Conservation (phyloP, 805 yeast species). For the Hanseniaspora hatyaiensis region DNA sequence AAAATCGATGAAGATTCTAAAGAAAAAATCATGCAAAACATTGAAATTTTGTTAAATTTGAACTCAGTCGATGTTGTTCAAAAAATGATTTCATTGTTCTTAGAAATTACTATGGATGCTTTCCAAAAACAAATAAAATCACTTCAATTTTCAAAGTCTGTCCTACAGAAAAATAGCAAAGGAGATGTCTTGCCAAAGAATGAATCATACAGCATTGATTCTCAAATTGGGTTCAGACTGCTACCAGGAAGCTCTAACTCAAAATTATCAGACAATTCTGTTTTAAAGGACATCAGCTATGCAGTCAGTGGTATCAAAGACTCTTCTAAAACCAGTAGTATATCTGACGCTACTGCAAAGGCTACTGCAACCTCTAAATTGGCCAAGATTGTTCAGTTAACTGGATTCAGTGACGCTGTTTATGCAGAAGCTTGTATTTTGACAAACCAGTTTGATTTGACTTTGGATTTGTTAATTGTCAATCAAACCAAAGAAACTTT, state of each 20-base stretch:
- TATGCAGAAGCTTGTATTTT: conserved; percentile 95
- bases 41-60: conserved; percentile 53
- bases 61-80: conserved; percentile 43
- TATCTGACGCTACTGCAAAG: not conserved
- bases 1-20: conserved; percentile 90
- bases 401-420: conserved; percentile 97
- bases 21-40: conserved; percentile 85
- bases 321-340: conserved; percentile 45
- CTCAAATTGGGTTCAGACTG: conserved; percentile 67
- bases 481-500: conserved; percentile 88
- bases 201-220: conserved; percentile 63
- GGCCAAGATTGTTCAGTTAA: conserved; percentile 78
- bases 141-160: conserved; percentile 33
- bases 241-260: conserved; percentile 36
- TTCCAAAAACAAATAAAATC: conserved; percentile 45
- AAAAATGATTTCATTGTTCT: conserved; percentile 33
- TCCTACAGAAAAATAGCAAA: conserved; percentile 38
- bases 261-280: conserved; percentile 32
- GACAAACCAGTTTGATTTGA: conserved; percentile 94
- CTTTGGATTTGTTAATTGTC: conserved; percentile 81
- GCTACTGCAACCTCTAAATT: conserved; percentile 44
- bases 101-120: conserved; percentile 79
- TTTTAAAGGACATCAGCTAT: conserved; percentile 48
- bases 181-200: conserved; percentile 40
- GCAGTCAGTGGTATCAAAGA: conserved; percentile 37